These are phyloP conservation scores for Apophysomyces variabilis DNA, from an alignment of 371 early-diverging fungal species.

Conservation along the genomic window DNA sequence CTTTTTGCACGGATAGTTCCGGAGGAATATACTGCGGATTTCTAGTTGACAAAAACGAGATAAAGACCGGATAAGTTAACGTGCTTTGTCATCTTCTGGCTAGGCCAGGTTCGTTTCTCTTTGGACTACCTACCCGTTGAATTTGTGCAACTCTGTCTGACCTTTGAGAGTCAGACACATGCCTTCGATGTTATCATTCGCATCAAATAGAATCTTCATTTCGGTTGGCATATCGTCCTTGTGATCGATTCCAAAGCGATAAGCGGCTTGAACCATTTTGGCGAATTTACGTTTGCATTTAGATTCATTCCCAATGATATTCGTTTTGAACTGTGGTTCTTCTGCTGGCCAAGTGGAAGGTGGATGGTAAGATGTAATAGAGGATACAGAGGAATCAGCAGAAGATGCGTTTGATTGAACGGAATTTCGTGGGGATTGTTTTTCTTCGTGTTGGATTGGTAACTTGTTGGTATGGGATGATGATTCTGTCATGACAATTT, in stretches of 20 bases:
- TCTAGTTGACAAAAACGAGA: slow-evolving; percentile 15
- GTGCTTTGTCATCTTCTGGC: neutral
- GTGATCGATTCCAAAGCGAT: slow-evolving; percentile 27
- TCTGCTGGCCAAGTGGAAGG: slow-evolving; percentile 23
- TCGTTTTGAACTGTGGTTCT: slow-evolving; percentile 27
- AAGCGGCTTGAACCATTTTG: slow-evolving; percentile 40
- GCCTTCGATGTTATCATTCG: slow-evolving; percentile 32
- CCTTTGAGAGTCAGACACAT: slow-evolving; percentile 32
- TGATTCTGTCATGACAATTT: slow-evolving; percentile 34
- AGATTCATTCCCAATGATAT: slow-evolving; percentile 35
- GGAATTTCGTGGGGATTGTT: neutral
- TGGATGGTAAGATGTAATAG: slow-evolving; percentile 21
- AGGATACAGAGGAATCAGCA: slow-evolving; percentile 16
- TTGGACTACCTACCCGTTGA: slow-evolving; percentile 30
- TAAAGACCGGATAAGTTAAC: neutral
- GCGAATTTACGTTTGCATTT: slow-evolving; percentile 40
- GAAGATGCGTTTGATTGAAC: slow-evolving; percentile 14
- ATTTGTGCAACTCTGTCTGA: slow-evolving; percentile 35
- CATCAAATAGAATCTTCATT: slow-evolving; percentile 37
- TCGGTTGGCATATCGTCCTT: slow-evolving; percentile 25
- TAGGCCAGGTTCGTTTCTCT: neutral
- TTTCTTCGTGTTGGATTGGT: slow-evolving; percentile 3
- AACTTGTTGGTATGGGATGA: slow-evolving; percentile 15
- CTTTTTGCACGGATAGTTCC: slow-evolving; percentile 24
- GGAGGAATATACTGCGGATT: slow-evolving; percentile 48